A percentile compares a stretch with the other conserved stretches of the same genome.
These are phyloP conservation scores for Tilletia setariae DNA, from an alignment of 1,284 basidiomycete genomes.

Conservation along the genomic window DNA sequence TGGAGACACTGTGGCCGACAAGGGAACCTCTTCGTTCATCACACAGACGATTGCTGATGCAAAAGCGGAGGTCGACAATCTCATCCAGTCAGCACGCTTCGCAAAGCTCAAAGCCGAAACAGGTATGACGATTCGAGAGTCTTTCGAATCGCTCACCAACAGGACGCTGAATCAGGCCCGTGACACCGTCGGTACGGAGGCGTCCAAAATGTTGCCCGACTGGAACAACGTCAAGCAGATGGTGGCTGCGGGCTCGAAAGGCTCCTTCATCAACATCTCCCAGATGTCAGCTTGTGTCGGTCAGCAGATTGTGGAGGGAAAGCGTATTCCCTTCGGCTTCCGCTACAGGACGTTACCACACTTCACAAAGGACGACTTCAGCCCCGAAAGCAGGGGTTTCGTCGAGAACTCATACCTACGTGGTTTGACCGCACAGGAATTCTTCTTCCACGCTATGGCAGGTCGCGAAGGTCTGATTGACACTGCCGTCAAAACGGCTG, in stretches of 20 bases:
- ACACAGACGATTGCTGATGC: constrained; percentile 76
- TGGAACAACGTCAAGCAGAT: constrained; percentile 99
- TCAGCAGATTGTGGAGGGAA: constrained; percentile 96
- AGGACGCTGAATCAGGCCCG: constrained; percentile 89
- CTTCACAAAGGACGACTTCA: constrained; percentile 98
- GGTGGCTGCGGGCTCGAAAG: constrained; percentile 98
- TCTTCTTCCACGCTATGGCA: constrained; percentile 99
- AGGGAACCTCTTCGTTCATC: constrained; percentile 76
- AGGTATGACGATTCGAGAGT: constrained; percentile 99
- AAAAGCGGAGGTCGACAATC: constrained; percentile 60
- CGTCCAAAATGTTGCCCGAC: constrained; percentile 91
- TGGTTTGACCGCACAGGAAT: constrained; percentile 94
- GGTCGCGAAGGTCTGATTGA: constrained; percentile 98
- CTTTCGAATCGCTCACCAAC: constrained; percentile 90
- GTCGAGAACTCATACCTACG: constrained; percentile 99
- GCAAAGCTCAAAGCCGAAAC: constrained; percentile 57
- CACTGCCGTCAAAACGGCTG: constrained; percentile 98
- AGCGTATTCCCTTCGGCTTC: constrained; percentile 97
- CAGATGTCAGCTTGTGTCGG: constrained; percentile 99
- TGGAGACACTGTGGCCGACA: constrained; percentile 94
- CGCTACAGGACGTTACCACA: constrained; percentile 92
- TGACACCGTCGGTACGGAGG: constrained; percentile 90
- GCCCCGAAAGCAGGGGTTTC: constrained; percentile 95
- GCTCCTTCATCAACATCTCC: constrained; percentile 91
- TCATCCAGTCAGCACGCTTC: constrained; percentile 48